A percentile compares a stretch with the other conserved stretches of the same genome.
Evolutionary conservation across 2,329 filamentous ascomycete genomes (phyloP).

Genomic region (Calonectria hongkongensis): DNA sequence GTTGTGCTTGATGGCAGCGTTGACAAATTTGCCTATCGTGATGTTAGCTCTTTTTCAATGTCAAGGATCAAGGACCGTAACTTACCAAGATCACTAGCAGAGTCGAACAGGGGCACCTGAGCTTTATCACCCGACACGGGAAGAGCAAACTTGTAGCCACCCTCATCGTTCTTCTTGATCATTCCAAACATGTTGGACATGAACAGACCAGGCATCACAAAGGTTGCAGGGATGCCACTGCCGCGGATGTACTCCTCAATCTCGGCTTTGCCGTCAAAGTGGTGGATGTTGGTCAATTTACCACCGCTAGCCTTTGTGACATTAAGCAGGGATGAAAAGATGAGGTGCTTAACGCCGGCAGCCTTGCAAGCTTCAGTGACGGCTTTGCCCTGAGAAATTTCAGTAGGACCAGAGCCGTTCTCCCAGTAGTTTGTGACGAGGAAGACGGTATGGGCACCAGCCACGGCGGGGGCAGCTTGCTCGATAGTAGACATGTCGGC

Average conservation of each 20-base stretch:
- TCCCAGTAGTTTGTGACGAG: slow-evolving; percentile 64
- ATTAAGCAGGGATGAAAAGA: slow-evolving; percentile 68
- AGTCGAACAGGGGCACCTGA: slow-evolving; percentile 62
- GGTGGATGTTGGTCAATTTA: slow-evolving; percentile 61
- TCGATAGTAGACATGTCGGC: slow-evolving; percentile 64
- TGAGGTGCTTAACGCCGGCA: slow-evolving; percentile 65
- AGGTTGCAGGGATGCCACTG: slow-evolving; percentile 69
- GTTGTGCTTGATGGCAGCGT: slow-evolving; percentile 58
- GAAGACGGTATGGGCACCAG: slow-evolving; percentile 66
- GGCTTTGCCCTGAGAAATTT: slow-evolving; percentile 65
- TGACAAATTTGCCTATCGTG: slow-evolving; percentile 58
- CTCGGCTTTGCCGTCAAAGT: slow-evolving; percentile 75
- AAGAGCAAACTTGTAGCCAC: slow-evolving; percentile 54
- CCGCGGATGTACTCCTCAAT: slow-evolving; percentile 74
- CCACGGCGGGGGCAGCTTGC: slow-evolving; percentile 61
- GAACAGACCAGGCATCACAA: slow-evolving; percentile 71
- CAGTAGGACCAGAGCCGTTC: slow-evolving; percentile 57
- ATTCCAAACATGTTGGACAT: slow-evolving; percentile 68
- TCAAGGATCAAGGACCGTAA: slow-evolving; percentile 33
- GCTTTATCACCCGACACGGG: slow-evolving; percentile 57
- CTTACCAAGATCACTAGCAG: slow-evolving; percentile 63
- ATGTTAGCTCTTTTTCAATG: neutral
- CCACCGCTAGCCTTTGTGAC: slow-evolving; percentile 62
- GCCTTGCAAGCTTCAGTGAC: slow-evolving; percentile 67
- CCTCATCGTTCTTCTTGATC: slow-evolving; percentile 56